These are phyloP conservation scores for Solanum phureja DNA, from an alignment of 257 asterid species.

Conservation along the genomic window DNA sequence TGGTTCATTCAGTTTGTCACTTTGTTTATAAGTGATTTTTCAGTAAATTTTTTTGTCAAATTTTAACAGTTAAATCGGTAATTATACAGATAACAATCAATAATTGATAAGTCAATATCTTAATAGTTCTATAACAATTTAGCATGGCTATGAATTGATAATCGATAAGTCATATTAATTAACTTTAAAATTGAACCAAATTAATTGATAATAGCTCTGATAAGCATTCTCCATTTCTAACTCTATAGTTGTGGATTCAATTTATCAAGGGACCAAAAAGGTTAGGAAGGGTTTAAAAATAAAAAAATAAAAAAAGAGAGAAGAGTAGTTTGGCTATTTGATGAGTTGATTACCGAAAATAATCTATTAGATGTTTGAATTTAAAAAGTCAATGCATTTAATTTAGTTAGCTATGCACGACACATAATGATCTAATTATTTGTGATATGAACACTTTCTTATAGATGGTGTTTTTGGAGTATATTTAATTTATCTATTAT, in stretches of 20 bases:
- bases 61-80: too few relatives aligned
- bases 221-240: background rate
- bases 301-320: too few relatives aligned
- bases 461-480: background rate
- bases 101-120: too few relatives aligned
- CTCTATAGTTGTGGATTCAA: background rate
- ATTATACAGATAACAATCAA: too few relatives aligned
- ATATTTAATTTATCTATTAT: too few relatives aligned
- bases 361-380: background rate
- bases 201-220: fast-evolving
- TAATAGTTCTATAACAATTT: background rate
- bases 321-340: background rate
- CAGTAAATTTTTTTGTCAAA: fast-evolving
- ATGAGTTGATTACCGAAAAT: background rate
- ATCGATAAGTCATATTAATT: background rate
- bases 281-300: too few relatives aligned
- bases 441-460: background rate
- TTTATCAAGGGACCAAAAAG: too few relatives aligned
- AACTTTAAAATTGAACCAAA: too few relatives aligned
- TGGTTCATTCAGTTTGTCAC: too few relatives aligned
- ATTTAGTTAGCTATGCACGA: background rate
- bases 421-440: too few relatives aligned
- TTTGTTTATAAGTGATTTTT: background rate
- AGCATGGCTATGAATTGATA: background rate
- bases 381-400: background rate